These are phyloP conservation scores for Komagataea norvegica DNA, from an alignment of 1,139 yeast species.

Conservation along the genomic window DNA sequence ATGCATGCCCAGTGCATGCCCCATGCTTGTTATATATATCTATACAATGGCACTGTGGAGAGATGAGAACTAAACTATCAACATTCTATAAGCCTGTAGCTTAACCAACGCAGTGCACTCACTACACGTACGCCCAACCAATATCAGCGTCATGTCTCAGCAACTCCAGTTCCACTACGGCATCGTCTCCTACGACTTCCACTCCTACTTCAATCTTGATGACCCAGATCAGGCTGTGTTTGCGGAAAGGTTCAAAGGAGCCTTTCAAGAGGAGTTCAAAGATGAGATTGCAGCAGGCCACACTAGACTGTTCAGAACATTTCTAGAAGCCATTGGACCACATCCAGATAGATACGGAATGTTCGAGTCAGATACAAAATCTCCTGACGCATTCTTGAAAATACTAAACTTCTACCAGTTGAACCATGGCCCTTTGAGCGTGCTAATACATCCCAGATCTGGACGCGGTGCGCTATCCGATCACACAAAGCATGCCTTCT, in stretches of 20 bases:
- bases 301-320: constrained; percentile 42
- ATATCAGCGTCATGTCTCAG: no score
- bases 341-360: constrained; percentile 42
- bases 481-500: constrained; percentile 50
- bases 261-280: constrained; percentile 41
- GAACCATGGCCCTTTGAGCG: constrained; percentile 48
- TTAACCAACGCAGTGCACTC: neutral
- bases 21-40: no score
- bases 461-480: constrained; percentile 37
- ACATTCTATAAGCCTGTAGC: neutral
- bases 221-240: constrained; percentile 33
- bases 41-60: no score
- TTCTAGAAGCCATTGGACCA: constrained; percentile 53
- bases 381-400: constrained; percentile 31
- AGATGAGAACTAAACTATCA: no score
- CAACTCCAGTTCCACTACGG: constrained; percentile 21
- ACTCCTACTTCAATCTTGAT: constrained; percentile 48
- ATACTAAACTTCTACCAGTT: constrained; percentile 38
- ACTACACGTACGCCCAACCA: no score
- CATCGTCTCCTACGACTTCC: constrained; percentile 46
- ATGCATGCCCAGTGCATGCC: no score
- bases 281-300: constrained; percentile 41
- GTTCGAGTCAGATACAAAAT: constrained; percentile 37
- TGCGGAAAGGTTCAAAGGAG: constrained; percentile 39
- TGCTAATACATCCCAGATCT: constrained; percentile 46